Percentiles rank a stretch among this genome's conserved stretches.
Conservation (phyloP, 495 filamentous ascomycete species). For the Podospora conica region DNA sequence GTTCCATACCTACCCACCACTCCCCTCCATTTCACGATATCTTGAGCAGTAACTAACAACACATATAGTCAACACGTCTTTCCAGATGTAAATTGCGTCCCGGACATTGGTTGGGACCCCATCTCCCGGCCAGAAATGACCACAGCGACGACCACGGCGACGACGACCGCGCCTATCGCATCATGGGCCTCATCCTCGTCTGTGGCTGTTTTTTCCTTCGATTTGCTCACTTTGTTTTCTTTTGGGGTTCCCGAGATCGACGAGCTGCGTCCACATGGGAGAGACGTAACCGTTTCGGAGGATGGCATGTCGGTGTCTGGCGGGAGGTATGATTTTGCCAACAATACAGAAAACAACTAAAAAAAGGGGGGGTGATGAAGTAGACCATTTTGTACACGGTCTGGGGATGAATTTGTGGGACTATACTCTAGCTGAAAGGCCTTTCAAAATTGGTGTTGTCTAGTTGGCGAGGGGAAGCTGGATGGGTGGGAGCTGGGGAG, state of each 20-base stretch:
- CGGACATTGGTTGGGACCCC: not conserved
- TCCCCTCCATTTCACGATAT: not conserved
- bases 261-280: not conserved
- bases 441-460: not conserved
- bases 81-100: not conserved
- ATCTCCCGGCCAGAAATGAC: not conserved
- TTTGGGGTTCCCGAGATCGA: not conserved
- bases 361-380: not conserved
- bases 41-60: not conserved
- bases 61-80: not conserved
- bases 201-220: not conserved
- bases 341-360: not conserved
- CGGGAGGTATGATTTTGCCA: not conserved
- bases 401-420: not conserved
- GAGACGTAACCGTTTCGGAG: not conserved
- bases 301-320: not conserved
- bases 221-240: not conserved
- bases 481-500: not conserved
- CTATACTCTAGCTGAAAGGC: not conserved
- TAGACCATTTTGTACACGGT: not conserved
- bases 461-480: not conserved
- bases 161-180: not conserved
- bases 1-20: too few relatives aligned
- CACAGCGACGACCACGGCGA: not conserved
- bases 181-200: not conserved